Evolutionary conservation across 805 yeast genomes (phyloP).

Genomic region (Cyberlindnera euphorbiae): DNA sequence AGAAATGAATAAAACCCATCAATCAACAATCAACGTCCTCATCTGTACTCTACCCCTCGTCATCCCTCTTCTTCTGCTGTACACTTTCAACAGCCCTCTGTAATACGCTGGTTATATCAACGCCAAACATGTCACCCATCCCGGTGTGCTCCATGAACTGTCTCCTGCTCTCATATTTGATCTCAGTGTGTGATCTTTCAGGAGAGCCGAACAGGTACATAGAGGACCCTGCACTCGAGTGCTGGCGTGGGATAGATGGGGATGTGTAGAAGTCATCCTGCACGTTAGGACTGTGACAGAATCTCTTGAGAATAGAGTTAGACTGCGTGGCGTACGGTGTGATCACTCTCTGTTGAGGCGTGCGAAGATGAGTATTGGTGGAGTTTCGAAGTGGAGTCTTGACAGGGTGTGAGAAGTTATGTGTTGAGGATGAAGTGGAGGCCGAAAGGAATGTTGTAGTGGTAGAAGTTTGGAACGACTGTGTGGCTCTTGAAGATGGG

Average conservation of each 20-base stretch:
- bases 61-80: slow-evolving; percentile 2
- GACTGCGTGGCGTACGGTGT: slow-evolving; percentile 9
- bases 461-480: slow-evolving; percentile 12
- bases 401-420: slow-evolving; percentile 19
- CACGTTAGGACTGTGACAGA: slow-evolving; percentile 64
- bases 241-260: slow-evolving; percentile 31
- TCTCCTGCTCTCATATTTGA: background rate
- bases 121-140: slow-evolving; percentile 46
- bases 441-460: background rate
- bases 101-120: slow-evolving; percentile 48
- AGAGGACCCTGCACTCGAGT: slow-evolving; percentile 25
- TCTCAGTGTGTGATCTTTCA: slow-evolving; percentile 11
- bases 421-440: background rate
- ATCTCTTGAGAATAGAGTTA: slow-evolving; percentile 41
- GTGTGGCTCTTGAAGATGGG: slow-evolving; percentile 38
- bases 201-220: slow-evolving; percentile 33
- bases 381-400: slow-evolving; percentile 26
- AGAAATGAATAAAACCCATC: too few relatives aligned
- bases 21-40: slow-evolving; percentile 7
- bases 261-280: slow-evolving; percentile 64
- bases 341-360: slow-evolving; percentile 22
- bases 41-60: slow-evolving; percentile 12
- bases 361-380: slow-evolving; percentile 12
- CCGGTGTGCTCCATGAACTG: slow-evolving; percentile 19
- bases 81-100: slow-evolving; percentile 37